These are phyloP conservation scores for Parasarocladium wereldwijsianum DNA, from an alignment of 2,329 filamentous ascomycete genomes.

Conservation along the genomic window DNA sequence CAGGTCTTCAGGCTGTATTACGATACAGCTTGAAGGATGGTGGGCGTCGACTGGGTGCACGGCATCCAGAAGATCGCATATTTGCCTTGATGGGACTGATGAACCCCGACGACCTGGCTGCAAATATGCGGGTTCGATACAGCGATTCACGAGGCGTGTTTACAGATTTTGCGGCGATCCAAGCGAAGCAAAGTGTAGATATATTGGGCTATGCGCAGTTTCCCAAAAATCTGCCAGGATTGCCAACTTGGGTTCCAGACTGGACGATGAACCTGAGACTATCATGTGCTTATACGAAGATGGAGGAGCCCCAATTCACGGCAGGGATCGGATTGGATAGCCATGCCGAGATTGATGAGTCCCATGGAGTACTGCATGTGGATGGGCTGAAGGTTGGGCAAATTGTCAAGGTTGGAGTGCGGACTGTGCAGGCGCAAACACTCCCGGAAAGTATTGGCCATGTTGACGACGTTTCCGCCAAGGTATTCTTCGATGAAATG, in stretches of 20 bases:
- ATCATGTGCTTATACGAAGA: slow-evolving; percentile 11
- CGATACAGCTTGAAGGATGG: slow-evolving; percentile 15
- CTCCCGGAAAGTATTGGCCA: slow-evolving; percentile 1
- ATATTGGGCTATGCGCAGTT: slow-evolving; percentile 16
- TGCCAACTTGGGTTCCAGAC: slow-evolving; percentile 21
- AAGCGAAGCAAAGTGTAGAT: slow-evolving; percentile 12
- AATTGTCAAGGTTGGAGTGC: slow-evolving; percentile 10
- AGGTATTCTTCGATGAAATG: slow-evolving; percentile 13
- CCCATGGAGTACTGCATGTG: slow-evolving; percentile 7
- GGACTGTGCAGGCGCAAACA: slow-evolving; percentile 4
- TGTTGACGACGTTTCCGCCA: slow-evolving; percentile 11
- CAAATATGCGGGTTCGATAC: slow-evolving; percentile 7
- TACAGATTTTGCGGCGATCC: slow-evolving; percentile 9
- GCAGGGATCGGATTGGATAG: slow-evolving; percentile 9
- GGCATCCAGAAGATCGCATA: slow-evolving; percentile 15
- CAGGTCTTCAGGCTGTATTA: slow-evolving; percentile 13
- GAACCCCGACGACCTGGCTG: slow-evolving; percentile 9
- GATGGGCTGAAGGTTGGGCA: slow-evolving; percentile 11
- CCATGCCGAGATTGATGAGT: slow-evolving; percentile 5
- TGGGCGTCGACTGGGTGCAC: slow-evolving; percentile 11
- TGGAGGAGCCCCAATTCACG: slow-evolving; percentile 10
- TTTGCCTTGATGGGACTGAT: slow-evolving; percentile 17
- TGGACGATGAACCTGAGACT: slow-evolving; percentile 15
- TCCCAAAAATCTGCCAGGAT: slow-evolving; percentile 8
- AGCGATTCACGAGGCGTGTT: slow-evolving; percentile 7